phyloP scores from a whole-genome alignment of 2,329 filamentous ascomycete genomes.

The Aspergillus sp. region DNA sequence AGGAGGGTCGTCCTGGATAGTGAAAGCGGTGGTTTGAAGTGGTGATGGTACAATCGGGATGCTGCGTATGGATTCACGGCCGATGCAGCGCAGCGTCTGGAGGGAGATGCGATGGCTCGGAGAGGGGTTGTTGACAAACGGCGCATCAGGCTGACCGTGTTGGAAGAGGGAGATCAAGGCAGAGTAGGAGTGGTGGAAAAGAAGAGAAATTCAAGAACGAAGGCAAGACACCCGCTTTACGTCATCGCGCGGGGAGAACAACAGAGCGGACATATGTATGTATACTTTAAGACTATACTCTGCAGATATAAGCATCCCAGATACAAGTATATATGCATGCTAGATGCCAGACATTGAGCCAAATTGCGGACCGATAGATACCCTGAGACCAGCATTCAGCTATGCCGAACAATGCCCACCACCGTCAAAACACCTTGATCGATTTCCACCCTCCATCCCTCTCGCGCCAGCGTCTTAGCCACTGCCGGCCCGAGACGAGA shows the following conservation, averaged over 20 bases:
- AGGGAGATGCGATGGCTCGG: constrained; percentile 12
- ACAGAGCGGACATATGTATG: no score
- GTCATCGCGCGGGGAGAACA: constrained; percentile 21
- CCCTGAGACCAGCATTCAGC: constrained; percentile 9
- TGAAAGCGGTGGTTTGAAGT: constrained; percentile 9
- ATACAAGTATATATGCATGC: constrained; percentile 1
- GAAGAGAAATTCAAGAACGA: constrained; percentile 1
- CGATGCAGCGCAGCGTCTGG: constrained; percentile 14
- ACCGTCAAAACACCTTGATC: constrained; percentile 63
- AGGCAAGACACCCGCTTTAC: constrained; percentile 11
- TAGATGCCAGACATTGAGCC: constrained; percentile 1
- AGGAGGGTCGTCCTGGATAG: constrained; percentile 31
- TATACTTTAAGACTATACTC: no score
- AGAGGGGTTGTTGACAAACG: constrained; percentile 7
- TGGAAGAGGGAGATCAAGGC: constrained; percentile 1
- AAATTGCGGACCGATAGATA: neutral
- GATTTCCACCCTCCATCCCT: constrained; percentile 75
- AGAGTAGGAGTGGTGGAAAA: constrained; percentile 1
- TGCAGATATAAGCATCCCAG: no score
- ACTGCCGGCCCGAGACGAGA: constrained; percentile 72
- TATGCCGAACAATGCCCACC: constrained; percentile 43
- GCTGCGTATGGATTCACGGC: constrained; percentile 6
- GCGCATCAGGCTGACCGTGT: constrained; percentile 16
- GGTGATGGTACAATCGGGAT: constrained; percentile 11
- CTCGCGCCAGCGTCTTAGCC: constrained; percentile 60